Conservation (phyloP, 1,139 yeast genomes). For the Yamadazyma friedrichii region DNA sequence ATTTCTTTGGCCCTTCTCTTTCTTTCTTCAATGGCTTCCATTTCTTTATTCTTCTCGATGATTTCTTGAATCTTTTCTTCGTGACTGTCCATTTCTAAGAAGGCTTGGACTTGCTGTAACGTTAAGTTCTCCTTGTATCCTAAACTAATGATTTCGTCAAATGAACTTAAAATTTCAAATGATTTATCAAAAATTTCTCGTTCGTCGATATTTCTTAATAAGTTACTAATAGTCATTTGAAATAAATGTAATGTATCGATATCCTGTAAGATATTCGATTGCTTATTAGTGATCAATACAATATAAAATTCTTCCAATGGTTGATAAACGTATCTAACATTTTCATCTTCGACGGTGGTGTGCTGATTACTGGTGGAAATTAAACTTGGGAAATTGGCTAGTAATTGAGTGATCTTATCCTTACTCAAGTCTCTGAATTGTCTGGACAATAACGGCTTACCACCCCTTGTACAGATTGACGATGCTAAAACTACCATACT, state of each 20-base stretch:
- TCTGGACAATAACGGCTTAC: constrained; percentile 89
- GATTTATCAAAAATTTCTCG: constrained; percentile 81
- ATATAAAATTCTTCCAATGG: constrained; percentile 94
- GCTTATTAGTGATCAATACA: constrained; percentile 86
- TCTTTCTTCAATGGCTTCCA: constrained; percentile 96
- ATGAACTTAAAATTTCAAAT: constrained; percentile 86
- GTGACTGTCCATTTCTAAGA: constrained; percentile 96
- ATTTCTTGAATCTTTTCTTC: constrained; percentile 98
- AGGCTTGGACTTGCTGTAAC: constrained; percentile 79
- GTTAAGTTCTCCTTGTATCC: constrained; percentile 92
- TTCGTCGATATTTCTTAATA: constrained; percentile 75
- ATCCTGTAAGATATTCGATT: constrained; percentile 91
- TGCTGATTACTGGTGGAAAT: constrained; percentile 79
- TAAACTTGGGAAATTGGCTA: constrained; percentile 84
- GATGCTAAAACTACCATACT: constrained; percentile 72
- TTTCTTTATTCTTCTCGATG: constrained; percentile 93
- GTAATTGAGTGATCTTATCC: constrained; percentile 81
- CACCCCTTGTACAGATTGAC: constrained; percentile 91
- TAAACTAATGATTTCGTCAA: constrained; percentile 87
- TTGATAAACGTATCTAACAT: constrained; percentile 90
- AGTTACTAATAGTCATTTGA: constrained; percentile 74
- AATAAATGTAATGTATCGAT: constrained; percentile 88
- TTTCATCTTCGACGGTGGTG: constrained; percentile 92
- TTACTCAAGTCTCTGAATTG: constrained; percentile 86
- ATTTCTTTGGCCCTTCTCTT: constrained; percentile 95